Evolutionary conservation across 345 rosid species (phyloP).

Genomic region (Aegle marmelos): DNA sequence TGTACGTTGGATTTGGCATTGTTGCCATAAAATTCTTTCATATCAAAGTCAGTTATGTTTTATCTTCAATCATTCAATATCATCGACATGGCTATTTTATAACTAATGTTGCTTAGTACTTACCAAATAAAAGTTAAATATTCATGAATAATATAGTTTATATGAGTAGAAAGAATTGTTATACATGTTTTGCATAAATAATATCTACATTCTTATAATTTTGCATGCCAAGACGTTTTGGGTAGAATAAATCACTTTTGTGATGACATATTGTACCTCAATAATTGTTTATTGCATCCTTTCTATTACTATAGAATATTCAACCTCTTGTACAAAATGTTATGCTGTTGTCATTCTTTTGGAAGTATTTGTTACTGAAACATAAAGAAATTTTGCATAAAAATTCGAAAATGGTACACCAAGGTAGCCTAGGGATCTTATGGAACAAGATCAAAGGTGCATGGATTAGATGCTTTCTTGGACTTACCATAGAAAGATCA

Average conservation of each 20-base stretch:
- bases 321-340: not conserved
- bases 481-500: not conserved
- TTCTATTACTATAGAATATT: not conserved
- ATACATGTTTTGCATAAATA: not conserved
- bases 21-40: not conserved
- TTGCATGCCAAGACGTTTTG: not conserved
- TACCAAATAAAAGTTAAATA: not conserved
- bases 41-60: not conserved
- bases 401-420: not conserved
- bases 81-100: not conserved
- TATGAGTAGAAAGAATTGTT: not conserved
- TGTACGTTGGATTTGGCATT: not conserved
- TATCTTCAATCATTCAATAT: not conserved
- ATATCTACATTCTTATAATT: not conserved
- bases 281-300: not conserved
- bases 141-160: not conserved
- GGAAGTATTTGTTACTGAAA: not conserved
- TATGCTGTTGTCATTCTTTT: not conserved
- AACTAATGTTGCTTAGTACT: not conserved
- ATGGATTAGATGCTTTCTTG: not conserved
- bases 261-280: not conserved
- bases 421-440: no score
- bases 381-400: not conserved
- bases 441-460: not conserved
- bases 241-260: not conserved